A percentile compares a stretch with the other conserved stretches of the same genome.
These are phyloP conservation scores for Curvularia sp. DNA, from an alignment of 2,329 filamentous ascomycete species.

Conservation along the genomic window DNA sequence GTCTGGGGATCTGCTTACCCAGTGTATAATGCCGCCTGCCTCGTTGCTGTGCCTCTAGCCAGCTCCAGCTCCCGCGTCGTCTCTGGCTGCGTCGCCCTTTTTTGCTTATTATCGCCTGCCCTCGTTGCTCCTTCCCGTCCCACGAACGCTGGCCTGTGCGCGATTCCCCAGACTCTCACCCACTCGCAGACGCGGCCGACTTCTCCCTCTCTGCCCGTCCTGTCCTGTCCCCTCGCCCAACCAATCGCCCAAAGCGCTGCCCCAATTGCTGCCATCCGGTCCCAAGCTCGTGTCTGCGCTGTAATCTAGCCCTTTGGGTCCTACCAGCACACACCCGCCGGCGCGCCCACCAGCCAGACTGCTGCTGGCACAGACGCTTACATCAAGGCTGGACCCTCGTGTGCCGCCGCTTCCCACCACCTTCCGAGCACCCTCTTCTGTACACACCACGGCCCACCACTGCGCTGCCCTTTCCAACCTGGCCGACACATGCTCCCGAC, in stretches of 20 bases:
- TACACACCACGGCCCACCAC: constrained; percentile 18
- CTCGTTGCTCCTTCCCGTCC: constrained; percentile 11
- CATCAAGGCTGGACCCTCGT: constrained; percentile 25
- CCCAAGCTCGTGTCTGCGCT: constrained; percentile 38
- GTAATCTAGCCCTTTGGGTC: constrained; percentile 33
- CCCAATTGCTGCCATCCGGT: constrained; percentile 35
- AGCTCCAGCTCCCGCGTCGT: not conserved
- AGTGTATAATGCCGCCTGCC: constrained; percentile 22
- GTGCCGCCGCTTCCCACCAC: constrained; percentile 16
- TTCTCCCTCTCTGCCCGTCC: no score
- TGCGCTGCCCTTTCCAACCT: constrained; percentile 7
- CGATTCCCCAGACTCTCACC: constrained; percentile 19
- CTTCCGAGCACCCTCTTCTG: constrained; percentile 15
- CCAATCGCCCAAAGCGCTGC: constrained; percentile 39
- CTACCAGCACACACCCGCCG: constrained; percentile 28
- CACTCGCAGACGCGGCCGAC: not conserved
- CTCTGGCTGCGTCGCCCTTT: constrained; percentile 1
- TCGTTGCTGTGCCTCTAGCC: constrained; percentile 11
- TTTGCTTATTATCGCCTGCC: not conserved
- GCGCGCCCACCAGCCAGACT: constrained; percentile 22
- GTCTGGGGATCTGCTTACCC: constrained; percentile 43
- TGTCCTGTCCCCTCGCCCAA: constrained; percentile 8
- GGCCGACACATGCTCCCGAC: constrained; percentile 21
- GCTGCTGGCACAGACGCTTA: constrained; percentile 19
- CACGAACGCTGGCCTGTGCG: constrained; percentile 26